Percentiles rank a stretch among this genome's conserved stretches.
phyloP scores from a whole-genome alignment of 2,329 filamentous ascomycete species.

The Aspergillus uvarum region DNA sequence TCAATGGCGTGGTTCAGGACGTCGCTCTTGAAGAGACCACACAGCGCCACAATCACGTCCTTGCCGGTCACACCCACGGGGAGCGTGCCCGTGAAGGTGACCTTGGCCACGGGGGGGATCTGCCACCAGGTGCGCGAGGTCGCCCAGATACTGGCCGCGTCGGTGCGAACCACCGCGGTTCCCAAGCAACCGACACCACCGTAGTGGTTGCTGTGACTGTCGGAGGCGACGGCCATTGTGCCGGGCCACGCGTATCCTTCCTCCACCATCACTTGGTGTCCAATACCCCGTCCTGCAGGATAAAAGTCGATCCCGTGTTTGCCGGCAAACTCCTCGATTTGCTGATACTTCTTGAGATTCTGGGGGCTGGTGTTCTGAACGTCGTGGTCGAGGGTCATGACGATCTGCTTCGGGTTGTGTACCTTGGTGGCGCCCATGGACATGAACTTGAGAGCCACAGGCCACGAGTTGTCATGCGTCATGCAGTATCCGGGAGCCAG shows the following conservation, averaged over 20 bases:
- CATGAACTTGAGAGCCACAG: constrained; percentile 77
- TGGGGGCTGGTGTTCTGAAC: constrained; percentile 77
- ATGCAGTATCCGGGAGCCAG: constrained; percentile 72
- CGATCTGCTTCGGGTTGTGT: constrained; percentile 69
- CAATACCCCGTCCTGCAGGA: constrained; percentile 75
- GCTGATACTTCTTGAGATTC: constrained; percentile 78
- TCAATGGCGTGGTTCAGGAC: constrained; percentile 91
- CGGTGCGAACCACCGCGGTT: constrained; percentile 80
- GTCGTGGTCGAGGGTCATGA: constrained; percentile 85
- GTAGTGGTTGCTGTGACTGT: constrained; percentile 75
- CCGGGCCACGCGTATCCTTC: constrained; percentile 83
- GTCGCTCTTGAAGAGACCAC: constrained; percentile 80
- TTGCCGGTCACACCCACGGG: constrained; percentile 85
- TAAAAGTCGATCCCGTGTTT: constrained; percentile 77
- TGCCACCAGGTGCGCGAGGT: constrained; percentile 86
- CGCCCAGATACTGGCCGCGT: constrained; percentile 82
- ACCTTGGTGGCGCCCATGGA: constrained; percentile 75
- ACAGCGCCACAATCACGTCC: constrained; percentile 88
- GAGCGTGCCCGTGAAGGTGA: constrained; percentile 73
- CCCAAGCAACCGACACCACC: constrained; percentile 75
- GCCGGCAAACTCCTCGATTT: constrained; percentile 79
- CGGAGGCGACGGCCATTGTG: constrained; percentile 73
- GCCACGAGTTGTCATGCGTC: constrained; percentile 84
- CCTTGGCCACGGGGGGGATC: constrained; percentile 77
- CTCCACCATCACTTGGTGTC: constrained; percentile 76